These are phyloP conservation scores for Xylaria sp. DNA, from an alignment of 2,329 filamentous ascomycete species.

Conservation along the genomic window DNA sequence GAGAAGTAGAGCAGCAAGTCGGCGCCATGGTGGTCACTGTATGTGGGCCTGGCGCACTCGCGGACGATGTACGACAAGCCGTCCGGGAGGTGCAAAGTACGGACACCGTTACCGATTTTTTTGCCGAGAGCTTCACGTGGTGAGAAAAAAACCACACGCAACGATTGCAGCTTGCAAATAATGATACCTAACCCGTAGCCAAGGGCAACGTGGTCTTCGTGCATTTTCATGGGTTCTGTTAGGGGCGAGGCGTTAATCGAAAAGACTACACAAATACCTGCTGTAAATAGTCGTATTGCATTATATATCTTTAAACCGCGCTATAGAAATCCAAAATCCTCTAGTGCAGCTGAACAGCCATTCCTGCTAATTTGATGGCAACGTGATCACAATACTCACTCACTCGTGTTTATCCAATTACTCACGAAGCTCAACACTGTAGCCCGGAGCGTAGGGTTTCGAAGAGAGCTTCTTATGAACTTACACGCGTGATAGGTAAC, in stretches of 20 bases:
- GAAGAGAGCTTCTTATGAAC: neutral
- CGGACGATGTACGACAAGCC: slow-evolving; percentile 78
- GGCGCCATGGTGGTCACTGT: slow-evolving; percentile 91
- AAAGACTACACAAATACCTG: slow-evolving; percentile 1
- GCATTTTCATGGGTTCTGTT: slow-evolving; percentile 24
- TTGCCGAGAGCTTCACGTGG: slow-evolving; percentile 81
- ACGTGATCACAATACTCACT: neutral
- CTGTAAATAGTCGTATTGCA: slow-evolving; percentile 13
- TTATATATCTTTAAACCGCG: slow-evolving; percentile 4
- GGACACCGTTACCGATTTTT: slow-evolving; percentile 73
- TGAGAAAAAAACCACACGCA: slow-evolving; percentile 45
- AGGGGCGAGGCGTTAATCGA: slow-evolving; percentile 4
- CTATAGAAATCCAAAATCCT: neutral
- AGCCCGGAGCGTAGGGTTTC: neutral
- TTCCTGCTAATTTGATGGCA: neutral
- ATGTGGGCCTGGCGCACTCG: slow-evolving; percentile 78
- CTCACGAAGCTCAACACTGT: neutral
- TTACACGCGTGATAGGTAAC: neutral
- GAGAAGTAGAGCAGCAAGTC: slow-evolving; percentile 82
- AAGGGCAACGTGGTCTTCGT: slow-evolving; percentile 1
- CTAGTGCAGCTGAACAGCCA: neutral
- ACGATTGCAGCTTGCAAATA: slow-evolving; percentile 2
- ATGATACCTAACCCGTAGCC: slow-evolving; percentile 22
- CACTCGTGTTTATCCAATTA: neutral
- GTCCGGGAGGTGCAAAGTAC: slow-evolving; percentile 71